Evolutionary conservation across 495 filamentous ascomycete species (phyloP), one percentile per base, ranked within the genome.

Genomic region (Aspergillus steynii): DNA sequence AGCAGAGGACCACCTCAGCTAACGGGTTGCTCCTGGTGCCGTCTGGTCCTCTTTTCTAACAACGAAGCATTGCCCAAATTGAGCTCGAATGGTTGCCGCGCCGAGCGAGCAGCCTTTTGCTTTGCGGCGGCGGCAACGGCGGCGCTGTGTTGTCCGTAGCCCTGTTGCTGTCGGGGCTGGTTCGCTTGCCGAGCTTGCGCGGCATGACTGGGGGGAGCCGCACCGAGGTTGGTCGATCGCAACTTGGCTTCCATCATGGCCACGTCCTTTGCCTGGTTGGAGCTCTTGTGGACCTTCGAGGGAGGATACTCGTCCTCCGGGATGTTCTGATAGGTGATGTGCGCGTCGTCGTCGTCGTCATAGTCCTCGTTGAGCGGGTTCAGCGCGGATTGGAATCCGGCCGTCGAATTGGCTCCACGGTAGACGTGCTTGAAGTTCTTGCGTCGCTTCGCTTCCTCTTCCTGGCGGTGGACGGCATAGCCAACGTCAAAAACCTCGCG

Each of bases 401-500:
- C 70, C 1, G 68, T 50, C 9, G 73, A 64, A 60, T 81, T 83
- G 25, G 76, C 78, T 34, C 84, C 85, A 31, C 86, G 83, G 71
- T 86, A 90, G 64, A 88, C 88, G 68, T 89, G 85, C 64, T 88
- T 88, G 31, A 34, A 34, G 65, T 86, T 83, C 77, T 93, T 96
- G 42, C 91, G 85, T 37, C 93, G 88, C 75, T 97, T 98, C 68
- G 84, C 87, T 74, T 98, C 95, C 74, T 99, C 95, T 73, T 97
- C 95, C 73, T 98, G 92, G 32, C 95, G 83, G 69, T 98, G 95
- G 15, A 99, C 95, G 27, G 95, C 92, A 67, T 99, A 98, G 37
- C 91, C 88, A 53, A 99, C 95, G 69, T 99, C 95, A 65, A 99
- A 99, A 14, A 98, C 92, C 69, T 99, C 95, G 54, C 95, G 90